Percentiles rank a stretch among this genome's conserved stretches.
phyloP scores from a whole-genome alignment of 495 filamentous ascomycete genomes.

The Penicillium soppii region DNA sequence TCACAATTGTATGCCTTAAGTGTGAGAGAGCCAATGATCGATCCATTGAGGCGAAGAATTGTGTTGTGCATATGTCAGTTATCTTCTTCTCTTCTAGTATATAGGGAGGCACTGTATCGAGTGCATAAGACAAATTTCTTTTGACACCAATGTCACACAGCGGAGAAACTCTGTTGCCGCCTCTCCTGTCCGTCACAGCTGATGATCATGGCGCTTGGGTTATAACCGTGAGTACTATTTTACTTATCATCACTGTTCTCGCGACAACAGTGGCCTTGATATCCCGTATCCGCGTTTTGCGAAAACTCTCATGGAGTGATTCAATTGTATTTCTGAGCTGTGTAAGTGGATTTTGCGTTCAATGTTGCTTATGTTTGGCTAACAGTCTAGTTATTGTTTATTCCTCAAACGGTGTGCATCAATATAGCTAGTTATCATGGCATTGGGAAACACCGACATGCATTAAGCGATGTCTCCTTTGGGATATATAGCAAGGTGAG shows the following conservation, averaged over 20 bases:
- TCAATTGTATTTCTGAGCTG: conserved; percentile 1
- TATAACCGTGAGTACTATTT: conserved; percentile 12
- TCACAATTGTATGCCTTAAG: neutral
- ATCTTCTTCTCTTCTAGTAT: neutral
- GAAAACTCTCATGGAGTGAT: conserved; percentile 6
- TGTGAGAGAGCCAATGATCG: neutral
- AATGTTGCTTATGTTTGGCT: neutral
- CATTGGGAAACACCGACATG: conserved; percentile 6
- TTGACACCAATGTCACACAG: neutral
- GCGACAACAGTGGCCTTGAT: conserved; percentile 4
- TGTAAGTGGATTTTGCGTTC: neutral
- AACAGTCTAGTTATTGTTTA: neutral
- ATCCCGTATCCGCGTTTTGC: conserved; percentile 6
- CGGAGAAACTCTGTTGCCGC: neutral
- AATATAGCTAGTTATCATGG: conserved; percentile 8
- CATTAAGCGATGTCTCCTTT: neutral
- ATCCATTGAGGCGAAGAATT: neutral
- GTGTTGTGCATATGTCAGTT: neutral
- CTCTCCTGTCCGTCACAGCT: conserved; percentile 5
- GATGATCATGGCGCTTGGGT: conserved; percentile 14
- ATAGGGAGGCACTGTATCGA: no score
- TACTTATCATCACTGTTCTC: conserved; percentile 8
- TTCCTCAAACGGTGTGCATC: conserved; percentile 9
- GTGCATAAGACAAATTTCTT: neutral
- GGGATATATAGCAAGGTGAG: conserved; percentile 4